Evolutionary conservation across 2,329 filamentous ascomycete genomes (phyloP), one percentile per base, ranked within the genome.

Genomic region (Malbranchea zuffiana): DNA sequence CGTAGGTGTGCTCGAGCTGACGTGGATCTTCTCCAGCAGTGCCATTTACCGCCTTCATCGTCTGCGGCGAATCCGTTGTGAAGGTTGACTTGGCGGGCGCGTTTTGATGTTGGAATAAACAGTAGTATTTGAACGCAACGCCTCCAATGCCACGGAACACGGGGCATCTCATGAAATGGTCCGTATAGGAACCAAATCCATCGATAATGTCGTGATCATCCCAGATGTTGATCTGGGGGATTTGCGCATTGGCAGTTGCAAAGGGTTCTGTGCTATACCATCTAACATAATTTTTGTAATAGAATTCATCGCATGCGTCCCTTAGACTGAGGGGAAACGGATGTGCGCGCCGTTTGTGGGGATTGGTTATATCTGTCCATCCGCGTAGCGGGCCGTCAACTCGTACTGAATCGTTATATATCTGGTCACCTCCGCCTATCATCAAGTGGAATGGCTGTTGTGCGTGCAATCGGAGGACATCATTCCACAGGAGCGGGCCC

Each of bases 401-500:
- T 44, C 88, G 74, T 46, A 96, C 84, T 16, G 82, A 83, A 39
- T 79, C 75, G 46, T 79, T 78, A 60, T 80, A 80, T 47, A 79
- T 77, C 61, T 95, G 88, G 54, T 96, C 88, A 41, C 88, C 88
- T 40, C 88, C 88, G 35, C 88, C 88, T 44, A 95, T 73, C 78
- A 80, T 82, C 46, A 76, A 71, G 50, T 77, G 73, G 55, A 79
- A 76, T 5, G 75, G 74, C 44, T 66, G 66, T 52, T 70, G 53
- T 47, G 66, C 66, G 48, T 80, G 75, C 40, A 73, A 61, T 30
- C 75, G 69, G 39, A 78, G 52, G 20, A 78, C 75, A 44, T 79
- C 75, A 44, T 78, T 74, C 75, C 75, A 79, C 19, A 80, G 59
- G 16, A 67, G 71, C 2, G 71, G 71, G 1, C 75, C 75, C 23